Evolutionary conservation across 495 filamentous ascomycete genomes (phyloP), one percentile per base, ranked within the genome.

Genomic region (Aspergillus taichungensis): DNA sequence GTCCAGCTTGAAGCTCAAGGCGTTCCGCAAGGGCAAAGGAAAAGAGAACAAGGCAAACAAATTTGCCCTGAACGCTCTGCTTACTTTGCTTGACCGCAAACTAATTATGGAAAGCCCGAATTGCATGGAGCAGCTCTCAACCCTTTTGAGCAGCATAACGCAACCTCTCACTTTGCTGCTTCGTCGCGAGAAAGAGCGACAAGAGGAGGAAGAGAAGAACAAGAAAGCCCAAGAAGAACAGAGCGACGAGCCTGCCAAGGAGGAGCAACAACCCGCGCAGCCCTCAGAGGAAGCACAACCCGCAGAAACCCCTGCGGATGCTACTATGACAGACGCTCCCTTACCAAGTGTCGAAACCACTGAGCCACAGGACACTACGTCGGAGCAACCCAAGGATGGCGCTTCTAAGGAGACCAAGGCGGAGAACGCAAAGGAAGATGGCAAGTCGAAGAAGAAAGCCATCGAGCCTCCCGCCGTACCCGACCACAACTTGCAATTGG

Each of bases 71-170:
- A 99, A 97, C 59, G 87, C 88, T 3, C 68, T 99, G 13, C 73
- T 97, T 34, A 79, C 79, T 51, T 77, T 99, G 2, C 73, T 99
- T 33, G 92, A 97, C 60, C 85, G 92, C 13, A 83, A 84, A 44
- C 73, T 97, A 51, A 85, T 97, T 51, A 94, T 94, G 72, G 91
- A 99, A 66, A 99, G 85, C 65, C 87, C 89, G 12, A 74, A 79
- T 8, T 92, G 95, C 42, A 97, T 99, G 88, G 90, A 97, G 55
- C 82, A 87, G 38, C 74, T 99, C 4, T 91, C 94, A 0, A 78
- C 78, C 53, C 69, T 99, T 18, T 73, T 99, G 12, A 88, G 85
- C 54, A 84, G 81, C 53, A 87, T 96, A 43, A 97, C 92, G 0
- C 80, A 84, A 37, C 92, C 94, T 6, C 76, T 99, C 12, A 85